Base-by-base conservation (phyloP, 2,329 filamentous ascomycete species). In the Leptosphaerulina australis region DNA sequence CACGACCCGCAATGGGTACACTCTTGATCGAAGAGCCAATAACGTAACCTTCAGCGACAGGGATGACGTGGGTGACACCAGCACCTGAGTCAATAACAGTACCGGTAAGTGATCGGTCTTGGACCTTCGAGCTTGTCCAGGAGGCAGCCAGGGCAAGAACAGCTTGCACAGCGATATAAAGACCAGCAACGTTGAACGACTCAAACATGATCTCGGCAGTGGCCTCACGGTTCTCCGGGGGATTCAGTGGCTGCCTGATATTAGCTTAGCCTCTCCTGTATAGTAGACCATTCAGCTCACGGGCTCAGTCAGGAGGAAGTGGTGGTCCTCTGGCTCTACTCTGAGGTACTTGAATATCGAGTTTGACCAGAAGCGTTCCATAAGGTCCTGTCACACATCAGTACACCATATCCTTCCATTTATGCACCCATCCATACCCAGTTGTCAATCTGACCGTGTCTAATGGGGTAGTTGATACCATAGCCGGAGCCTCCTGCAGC, bases 161-260 rank as follows among this genome's bases (percentile, higher is more conserved):
- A 24, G 94, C 94, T 77, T 99, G 94, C 11, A 99, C 94, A 36
- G 94, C 94, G 72, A 99, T 99, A 77, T 99, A 99, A 60, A 99
- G 87, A 77, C 94, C 94, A 50, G 94, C 93, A 75, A 94, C 97
- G 79, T 99, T 99, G 82, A 99, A 99, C 3, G 94, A 97, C 74
- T 99, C 94, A 79, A 99, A 99, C 85, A 99, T 97, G 77, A 99
- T 99, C 75, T 99, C 94, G 74, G 94, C 94, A 20, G 94, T 97
- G 74, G 96, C 97, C 77, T 99, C 94, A 71, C 94, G 91, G 77
- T 99, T 97, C 79, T 99, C 94, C 21, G 94, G 94, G 26, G 94
- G 94, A 76, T 99, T 99, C 70, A 99, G 83, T 59, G 94, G 94
- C 90, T 96, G 64, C 8, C 9, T 3, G n/a, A 38, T 26, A 55